Percentiles rank a stretch among this genome's conserved stretches.
Conservation (phyloP, 306 rosid species). For the Gillenia trifoliata region DNA sequence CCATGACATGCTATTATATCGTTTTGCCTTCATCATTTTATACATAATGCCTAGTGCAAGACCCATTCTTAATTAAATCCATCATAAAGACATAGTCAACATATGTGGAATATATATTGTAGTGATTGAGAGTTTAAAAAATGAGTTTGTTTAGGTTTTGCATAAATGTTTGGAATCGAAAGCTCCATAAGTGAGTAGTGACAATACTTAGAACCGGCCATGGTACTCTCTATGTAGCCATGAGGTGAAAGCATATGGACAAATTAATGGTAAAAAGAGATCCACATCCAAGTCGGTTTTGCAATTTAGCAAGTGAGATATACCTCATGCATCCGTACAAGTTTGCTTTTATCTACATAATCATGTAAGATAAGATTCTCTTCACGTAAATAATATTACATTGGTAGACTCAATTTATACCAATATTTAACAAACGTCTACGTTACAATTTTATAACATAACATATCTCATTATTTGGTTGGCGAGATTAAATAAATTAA, state of each 20-base stretch:
- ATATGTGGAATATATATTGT: background rate
- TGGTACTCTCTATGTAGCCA: background rate
- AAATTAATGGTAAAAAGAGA: constrained; percentile 1
- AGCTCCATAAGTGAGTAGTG: constrained; percentile 1
- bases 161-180: constrained; percentile 8
- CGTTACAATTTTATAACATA: no score
- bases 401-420: background rate
- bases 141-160: background rate
- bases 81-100: background rate
- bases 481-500: no score
- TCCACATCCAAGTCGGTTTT: background rate
- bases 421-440: background rate
- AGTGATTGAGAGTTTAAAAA: background rate
- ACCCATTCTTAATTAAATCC: background rate
- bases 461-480: background rate
- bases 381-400: background rate
- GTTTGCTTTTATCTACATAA: background rate
- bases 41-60: background rate
- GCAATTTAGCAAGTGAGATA: background rate
- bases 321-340: background rate
- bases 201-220: background rate
- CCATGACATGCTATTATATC: background rate
- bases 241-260: constrained; percentile 11
- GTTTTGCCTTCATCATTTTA: background rate
- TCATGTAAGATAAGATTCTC: background rate